Evolutionary conservation across 768 basidiomycete genomes (phyloP), one percentile per base, ranked within the genome.

Genomic region (Rhizopogon salebrosus): DNA sequence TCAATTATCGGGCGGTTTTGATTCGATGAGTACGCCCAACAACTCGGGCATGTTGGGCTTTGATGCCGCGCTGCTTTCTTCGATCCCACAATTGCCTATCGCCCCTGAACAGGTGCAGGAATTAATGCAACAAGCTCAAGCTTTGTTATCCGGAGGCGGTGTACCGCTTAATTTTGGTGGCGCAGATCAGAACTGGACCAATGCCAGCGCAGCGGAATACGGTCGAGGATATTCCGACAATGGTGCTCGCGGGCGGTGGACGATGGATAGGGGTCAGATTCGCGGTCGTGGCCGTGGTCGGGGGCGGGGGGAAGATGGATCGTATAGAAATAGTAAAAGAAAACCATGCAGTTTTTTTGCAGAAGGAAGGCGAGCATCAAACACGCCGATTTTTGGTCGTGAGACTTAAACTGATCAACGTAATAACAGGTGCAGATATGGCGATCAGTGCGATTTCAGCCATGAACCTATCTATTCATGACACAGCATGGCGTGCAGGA

Each of bases 311-410:
- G 79, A 77, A 37, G 80, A 80, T 40, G 79, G 78, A 55, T 83
- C 80, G 59, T 81, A 76, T 85, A 87, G 79, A 85, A 79, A 79
- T 72, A 87, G 75, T 81, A 89, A 84, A 83, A 82, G 85, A 84
- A 84, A 81, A 84, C 84, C 86, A 73, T 92, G 89, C 87, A 86
- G 78, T 80, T 92, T 91, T 78, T 91, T 84, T 81, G 81, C 82
- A 75, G 80, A 83, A 82, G 89, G 89, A 89, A 91, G 89, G 89
- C 87, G 84, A 91, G 89, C 86, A 81, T 78, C 68, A 66, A 76
- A 76, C 70, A 69, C 68, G 56, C 5, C 54, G 56, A 55, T 29
- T 48, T 56, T 50, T 53, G 45, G 51, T 63, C 57, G 64, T 56
- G 63, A 57, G 57, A 55, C 52, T 60, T 53, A 58, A 65, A 57